A percentile compares a stretch with the other conserved stretches of the same genome.
Conservation (phyloP, 495 filamentous ascomycete genomes). For the Penicillium herquei region DNA sequence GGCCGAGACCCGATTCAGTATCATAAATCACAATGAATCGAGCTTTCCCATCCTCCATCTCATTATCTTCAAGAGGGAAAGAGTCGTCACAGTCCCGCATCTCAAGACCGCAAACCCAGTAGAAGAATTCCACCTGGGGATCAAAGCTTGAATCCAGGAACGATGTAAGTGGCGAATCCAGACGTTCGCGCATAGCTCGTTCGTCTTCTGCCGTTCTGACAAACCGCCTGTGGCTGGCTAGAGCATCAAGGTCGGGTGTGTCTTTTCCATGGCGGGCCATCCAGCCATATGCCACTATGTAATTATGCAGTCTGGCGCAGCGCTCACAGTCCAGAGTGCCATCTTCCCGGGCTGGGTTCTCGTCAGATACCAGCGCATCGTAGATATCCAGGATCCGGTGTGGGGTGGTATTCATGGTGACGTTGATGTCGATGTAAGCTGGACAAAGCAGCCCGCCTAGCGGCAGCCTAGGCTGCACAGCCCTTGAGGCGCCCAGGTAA, state of each 20-base stretch:
- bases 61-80: constrained; percentile 13
- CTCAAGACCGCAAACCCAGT: constrained; percentile 14
- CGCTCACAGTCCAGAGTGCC: constrained; percentile 32
- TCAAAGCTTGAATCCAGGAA: constrained; percentile 29
- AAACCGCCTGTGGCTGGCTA: constrained; percentile 7
- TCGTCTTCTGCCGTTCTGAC: neutral
- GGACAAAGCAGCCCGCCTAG: neutral
- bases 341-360: constrained; percentile 28
- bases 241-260: constrained; percentile 13
- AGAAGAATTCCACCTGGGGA: constrained; percentile 20
- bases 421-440: neutral
- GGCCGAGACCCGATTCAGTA: constrained; percentile 6
- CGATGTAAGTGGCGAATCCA: constrained; percentile 21
- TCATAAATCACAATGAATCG: constrained; percentile 20
- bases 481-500: too few species aligned
- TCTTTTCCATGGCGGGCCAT: constrained; percentile 18
- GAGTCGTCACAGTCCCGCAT: constrained; percentile 11
- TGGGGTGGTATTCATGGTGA: constrained; percentile 14
- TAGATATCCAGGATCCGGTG: constrained; percentile 20
- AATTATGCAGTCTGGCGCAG: constrained; percentile 45
- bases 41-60: constrained; percentile 4
- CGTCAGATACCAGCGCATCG: constrained; percentile 25
- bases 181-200: constrained; percentile 16
- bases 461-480: too few species aligned
- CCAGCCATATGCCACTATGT: constrained; percentile 35